A percentile compares a stretch with the other conserved stretches of the same genome.
Evolutionary conservation across 768 basidiomycete genomes (phyloP).

Genomic region (Cystofilobasidium ferigula): DNA sequence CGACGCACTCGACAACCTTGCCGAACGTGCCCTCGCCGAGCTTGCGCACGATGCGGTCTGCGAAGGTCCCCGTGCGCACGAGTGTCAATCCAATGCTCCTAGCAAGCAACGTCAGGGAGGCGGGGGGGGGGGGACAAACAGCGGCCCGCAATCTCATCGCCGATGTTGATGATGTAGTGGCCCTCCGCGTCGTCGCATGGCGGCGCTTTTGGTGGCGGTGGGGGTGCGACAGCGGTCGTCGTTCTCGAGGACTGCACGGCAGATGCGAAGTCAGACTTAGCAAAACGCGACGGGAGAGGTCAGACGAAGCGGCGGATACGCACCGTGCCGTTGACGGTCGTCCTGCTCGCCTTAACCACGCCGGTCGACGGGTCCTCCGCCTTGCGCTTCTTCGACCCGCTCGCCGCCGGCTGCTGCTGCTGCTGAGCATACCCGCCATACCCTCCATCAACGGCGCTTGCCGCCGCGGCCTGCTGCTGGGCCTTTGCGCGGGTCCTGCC

Average conservation of each 20-base stretch:
- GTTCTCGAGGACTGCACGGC: background rate
- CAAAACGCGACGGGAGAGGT: background rate
- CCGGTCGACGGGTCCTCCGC: background rate
- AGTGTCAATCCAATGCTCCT: too few species aligned
- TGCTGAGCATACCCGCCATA: background rate
- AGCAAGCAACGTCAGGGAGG: constrained; percentile 6
- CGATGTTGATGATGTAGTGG: constrained; percentile 88
- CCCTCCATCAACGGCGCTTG: background rate
- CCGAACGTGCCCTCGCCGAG: constrained; percentile 98
- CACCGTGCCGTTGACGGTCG: background rate
- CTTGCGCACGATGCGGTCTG: constrained; percentile 82
- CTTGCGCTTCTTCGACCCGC: constrained; percentile 9
- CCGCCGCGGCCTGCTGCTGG: constrained; percentile 5
- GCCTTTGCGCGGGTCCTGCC: constrained; percentile 12
- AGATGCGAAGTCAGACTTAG: background rate
- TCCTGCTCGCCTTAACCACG: background rate
- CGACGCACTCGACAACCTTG: constrained; percentile 89
- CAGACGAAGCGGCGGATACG: background rate
- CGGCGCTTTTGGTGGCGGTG: constrained; percentile 38
- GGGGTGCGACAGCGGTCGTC: background rate
- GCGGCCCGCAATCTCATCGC: constrained; percentile 71
- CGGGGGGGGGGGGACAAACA: constrained; percentile 47
- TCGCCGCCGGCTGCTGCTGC: background rate
- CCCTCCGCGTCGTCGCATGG: constrained; percentile 96
- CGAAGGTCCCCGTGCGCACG: too few species aligned